A percentile compares a stretch with the other conserved stretches of the same genome.
Evolutionary conservation across 2,329 filamentous ascomycete genomes (phyloP).

Genomic region (Xylaria polymorpha): DNA sequence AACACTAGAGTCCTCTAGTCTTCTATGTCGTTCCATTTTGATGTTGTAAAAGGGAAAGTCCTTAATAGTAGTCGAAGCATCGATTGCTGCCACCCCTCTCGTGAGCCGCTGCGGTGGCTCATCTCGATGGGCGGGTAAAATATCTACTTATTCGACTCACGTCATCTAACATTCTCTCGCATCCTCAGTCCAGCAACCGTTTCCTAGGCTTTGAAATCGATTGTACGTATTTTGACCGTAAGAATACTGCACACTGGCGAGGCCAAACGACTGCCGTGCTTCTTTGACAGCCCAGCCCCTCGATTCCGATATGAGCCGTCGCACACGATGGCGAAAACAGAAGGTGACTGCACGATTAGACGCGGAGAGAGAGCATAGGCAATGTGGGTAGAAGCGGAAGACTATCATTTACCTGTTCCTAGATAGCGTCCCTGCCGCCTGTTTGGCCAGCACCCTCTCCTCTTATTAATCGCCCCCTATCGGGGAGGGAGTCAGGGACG

Average conservation of each 20-base stretch:
- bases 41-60: slow-evolving; percentile 46
- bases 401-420: slow-evolving; percentile 33
- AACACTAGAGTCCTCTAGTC: background rate
- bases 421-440: slow-evolving; percentile 31
- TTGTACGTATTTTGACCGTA: slow-evolving; percentile 45
- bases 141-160: slow-evolving; percentile 32
- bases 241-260: slow-evolving; percentile 26
- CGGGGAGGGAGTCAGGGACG: slow-evolving; percentile 15
- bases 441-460: slow-evolving; percentile 17
- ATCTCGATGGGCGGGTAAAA: slow-evolving; percentile 40
- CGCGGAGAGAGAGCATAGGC: slow-evolving; percentile 28
- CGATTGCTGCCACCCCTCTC: slow-evolving; percentile 36
- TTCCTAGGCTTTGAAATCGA: background rate
- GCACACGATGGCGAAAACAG: slow-evolving; percentile 35
- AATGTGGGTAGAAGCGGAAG: slow-evolving; percentile 28
- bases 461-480: slow-evolving; percentile 20
- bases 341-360: slow-evolving; percentile 34
- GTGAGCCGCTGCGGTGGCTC: slow-evolving; percentile 32
- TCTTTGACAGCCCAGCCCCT: slow-evolving; percentile 39
- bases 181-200: slow-evolving; percentile 29
- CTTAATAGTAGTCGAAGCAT: slow-evolving; percentile 27
- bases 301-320: slow-evolving; percentile 47
- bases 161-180: background rate
- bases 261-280: slow-evolving; percentile 45
- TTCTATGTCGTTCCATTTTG: background rate